These are phyloP conservation scores for Sporothrix brasiliensis DNA, from an alignment of 2,329 filamentous ascomycete genomes.

Conservation along the genomic window DNA sequence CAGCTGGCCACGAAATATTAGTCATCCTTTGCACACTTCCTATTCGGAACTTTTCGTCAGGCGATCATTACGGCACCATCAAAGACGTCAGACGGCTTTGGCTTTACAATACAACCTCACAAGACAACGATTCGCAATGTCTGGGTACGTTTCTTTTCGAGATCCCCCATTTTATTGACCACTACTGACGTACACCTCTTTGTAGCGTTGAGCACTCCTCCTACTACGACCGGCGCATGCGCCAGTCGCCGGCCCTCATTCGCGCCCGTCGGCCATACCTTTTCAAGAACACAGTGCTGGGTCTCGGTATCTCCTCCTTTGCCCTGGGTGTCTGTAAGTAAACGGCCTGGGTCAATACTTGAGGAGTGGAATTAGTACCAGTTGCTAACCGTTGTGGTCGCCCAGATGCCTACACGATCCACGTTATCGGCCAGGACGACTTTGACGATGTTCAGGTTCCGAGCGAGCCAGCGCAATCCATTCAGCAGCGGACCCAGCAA, in stretches of 20 bases:
- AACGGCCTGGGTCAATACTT: background rate
- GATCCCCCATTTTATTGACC: background rate
- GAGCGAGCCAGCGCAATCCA: constrained; percentile 57
- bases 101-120: constrained; percentile 1
- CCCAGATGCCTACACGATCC: constrained; percentile 66
- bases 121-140: constrained; percentile 29
- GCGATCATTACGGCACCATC: background rate
- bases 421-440: constrained; percentile 89
- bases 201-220: constrained; percentile 59
- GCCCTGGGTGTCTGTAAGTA: constrained; percentile 87
- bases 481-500: constrained; percentile 34
- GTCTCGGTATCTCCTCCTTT: constrained; percentile 72
- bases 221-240: constrained; percentile 89
- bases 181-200: background rate
- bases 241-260: constrained; percentile 84
- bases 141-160: constrained; percentile 26
- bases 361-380: background rate
- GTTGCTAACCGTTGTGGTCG: background rate
- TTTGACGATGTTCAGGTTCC: constrained; percentile 95
- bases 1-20: background rate
- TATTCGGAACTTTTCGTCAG: constrained; percentile 18
- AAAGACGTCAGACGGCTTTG: background rate
- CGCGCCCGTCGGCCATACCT: constrained; percentile 90
- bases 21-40: constrained; percentile 15
- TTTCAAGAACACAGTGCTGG: constrained; percentile 83